Conservation (phyloP, 192 early-diverging fungal species). For the Umbelopsis vinacea region DNA sequence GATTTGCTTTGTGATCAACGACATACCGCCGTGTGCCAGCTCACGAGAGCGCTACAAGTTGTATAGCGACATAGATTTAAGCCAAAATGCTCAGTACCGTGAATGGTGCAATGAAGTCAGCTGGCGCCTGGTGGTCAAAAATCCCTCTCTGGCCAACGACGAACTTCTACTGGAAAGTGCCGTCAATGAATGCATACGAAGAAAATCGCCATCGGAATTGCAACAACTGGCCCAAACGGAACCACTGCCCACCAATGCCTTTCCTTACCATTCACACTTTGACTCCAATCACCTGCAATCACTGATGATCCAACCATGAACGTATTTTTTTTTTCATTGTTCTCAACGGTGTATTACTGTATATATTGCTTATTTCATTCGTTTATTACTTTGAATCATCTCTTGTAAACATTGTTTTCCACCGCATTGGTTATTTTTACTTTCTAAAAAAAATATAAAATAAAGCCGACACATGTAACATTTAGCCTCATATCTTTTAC, state of each 20-base stretch:
- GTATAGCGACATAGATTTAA: background rate
- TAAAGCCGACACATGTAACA: no score
- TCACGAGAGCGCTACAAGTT: conserved; percentile 5
- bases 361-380: background rate
- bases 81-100: conserved; percentile 8
- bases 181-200: conserved; percentile 13
- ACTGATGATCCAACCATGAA: background rate
- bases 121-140: conserved; percentile 5
- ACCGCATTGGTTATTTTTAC: no score
- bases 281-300: background rate
- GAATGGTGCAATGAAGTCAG: conserved; percentile 20
- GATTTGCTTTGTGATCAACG: conserved; percentile 1
- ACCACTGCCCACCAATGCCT: background rate
- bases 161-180: background rate
- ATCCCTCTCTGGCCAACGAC: conserved; percentile 4
- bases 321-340: no score
- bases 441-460: no score
- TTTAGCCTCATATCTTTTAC: no score
- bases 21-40: background rate
- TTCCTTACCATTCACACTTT: background rate
- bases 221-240: background rate
- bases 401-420: no score
- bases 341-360: no score
- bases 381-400: background rate
- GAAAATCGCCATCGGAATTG: conserved; percentile 11